These are phyloP conservation scores for Vigna mungo DNA, from an alignment of 306 rosid genomes.

Conservation along the genomic window DNA sequence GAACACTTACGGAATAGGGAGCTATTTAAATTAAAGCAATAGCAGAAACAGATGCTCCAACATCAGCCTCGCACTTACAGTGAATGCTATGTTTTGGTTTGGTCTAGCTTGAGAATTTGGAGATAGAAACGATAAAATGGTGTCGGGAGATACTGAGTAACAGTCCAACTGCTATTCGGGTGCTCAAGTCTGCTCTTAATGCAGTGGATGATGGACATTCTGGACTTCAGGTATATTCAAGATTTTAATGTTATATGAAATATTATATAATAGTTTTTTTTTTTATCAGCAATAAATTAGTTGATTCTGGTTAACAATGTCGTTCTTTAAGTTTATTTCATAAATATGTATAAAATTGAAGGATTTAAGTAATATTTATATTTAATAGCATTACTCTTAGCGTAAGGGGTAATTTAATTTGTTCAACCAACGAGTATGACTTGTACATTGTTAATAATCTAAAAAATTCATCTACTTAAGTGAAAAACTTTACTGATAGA, in stretches of 20 bases:
- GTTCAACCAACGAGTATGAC: too few relatives aligned
- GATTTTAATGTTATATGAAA: not conserved
- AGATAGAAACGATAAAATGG: constrained; percentile 90
- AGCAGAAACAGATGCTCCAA: constrained; percentile 2
- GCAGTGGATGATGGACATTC: constrained; percentile 96
- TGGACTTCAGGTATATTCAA: constrained; percentile 77
- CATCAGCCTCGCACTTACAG: constrained; percentile 14
- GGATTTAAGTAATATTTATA: too few relatives aligned
- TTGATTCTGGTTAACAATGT: too few relatives aligned
- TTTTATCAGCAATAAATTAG: too few relatives aligned
- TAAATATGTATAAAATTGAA: too few relatives aligned
- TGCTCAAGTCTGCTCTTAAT: constrained; percentile 85
- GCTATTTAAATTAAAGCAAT: constrained; percentile 1
- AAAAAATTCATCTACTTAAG: too few relatives aligned
- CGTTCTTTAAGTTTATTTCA: too few relatives aligned
- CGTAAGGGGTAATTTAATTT: too few relatives aligned
- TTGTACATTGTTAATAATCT: too few relatives aligned
- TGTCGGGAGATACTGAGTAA: constrained; percentile 85
- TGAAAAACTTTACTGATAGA: not conserved
- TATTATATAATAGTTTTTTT: too few relatives aligned
- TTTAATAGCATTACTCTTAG: too few relatives aligned
- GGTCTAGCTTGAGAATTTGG: constrained; percentile 69
- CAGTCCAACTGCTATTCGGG: constrained; percentile 89
- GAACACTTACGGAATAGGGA: constrained; percentile 9
- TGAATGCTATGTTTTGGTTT: constrained; percentile 35